phyloP scores from a whole-genome alignment of 805 yeast species.

The Komagataella pseudopastoris region DNA sequence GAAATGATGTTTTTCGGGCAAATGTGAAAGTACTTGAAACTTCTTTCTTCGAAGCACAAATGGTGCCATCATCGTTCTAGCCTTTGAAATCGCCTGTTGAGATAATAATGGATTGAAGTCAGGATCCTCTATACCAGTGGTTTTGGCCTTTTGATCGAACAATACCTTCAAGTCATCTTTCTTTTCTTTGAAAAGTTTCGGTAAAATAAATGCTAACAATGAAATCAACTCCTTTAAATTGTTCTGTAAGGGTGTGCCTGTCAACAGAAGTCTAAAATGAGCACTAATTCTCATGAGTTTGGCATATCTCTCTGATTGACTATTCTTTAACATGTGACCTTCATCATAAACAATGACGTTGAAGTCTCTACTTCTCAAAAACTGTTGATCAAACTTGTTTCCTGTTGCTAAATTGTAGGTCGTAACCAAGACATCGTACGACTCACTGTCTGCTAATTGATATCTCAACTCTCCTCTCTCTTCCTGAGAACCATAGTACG shows the following conservation, averaged over 20 bases:
- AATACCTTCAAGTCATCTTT: constrained; percentile 70
- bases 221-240: constrained; percentile 86
- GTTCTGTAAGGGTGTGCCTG: constrained; percentile 97
- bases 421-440: constrained; percentile 83
- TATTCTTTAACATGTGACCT: constrained; percentile 93
- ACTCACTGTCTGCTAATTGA: constrained; percentile 38
- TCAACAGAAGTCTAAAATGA: constrained; percentile 70
- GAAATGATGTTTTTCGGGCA: constrained; percentile 63
- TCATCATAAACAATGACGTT: constrained; percentile 92
- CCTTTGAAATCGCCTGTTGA: constrained; percentile 82
- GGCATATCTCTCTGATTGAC: constrained; percentile 72
- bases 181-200: constrained; percentile 66
- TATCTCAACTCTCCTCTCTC: constrained; percentile 81
- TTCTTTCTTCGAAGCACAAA: constrained; percentile 87
- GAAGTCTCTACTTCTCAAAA: constrained; percentile 60
- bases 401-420: constrained; percentile 91
- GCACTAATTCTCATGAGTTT: constrained; percentile 80
- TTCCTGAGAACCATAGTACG: constrained; percentile 80
- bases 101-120: constrained; percentile 69
- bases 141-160: constrained; percentile 78
- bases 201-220: constrained; percentile 80
- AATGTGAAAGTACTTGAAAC: constrained; percentile 79
- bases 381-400: constrained; percentile 65
- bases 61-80: constrained; percentile 97
- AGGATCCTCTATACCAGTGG: constrained; percentile 25